Conservation (phyloP, 192 early-diverging fungal species). For the Backusella morwellensis region DNA sequence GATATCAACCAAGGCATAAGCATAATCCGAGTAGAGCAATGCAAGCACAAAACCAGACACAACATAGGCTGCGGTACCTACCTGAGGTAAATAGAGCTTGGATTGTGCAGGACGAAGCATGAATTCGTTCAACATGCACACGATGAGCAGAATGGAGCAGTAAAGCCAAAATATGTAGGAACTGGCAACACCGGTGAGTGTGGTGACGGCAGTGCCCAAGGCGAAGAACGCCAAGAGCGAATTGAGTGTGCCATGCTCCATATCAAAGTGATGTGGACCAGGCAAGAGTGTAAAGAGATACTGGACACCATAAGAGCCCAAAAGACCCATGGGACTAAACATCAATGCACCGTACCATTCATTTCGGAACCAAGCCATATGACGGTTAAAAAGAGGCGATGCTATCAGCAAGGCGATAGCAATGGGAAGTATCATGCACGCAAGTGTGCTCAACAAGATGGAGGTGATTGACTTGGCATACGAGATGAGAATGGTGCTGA, state of each 20-base stretch:
- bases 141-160: slow-evolving; percentile 20
- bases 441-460: slow-evolving; percentile 27
- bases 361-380: slow-evolving; percentile 60
- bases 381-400: slow-evolving; percentile 18
- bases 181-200: slow-evolving; percentile 36
- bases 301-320: slow-evolving; percentile 42
- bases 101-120: slow-evolving; percentile 3
- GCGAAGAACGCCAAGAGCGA: slow-evolving; percentile 22
- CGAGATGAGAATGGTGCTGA: slow-evolving; percentile 10
- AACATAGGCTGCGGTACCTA: slow-evolving; percentile 33
- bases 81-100: slow-evolving; percentile 21
- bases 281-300: slow-evolving; percentile 28
- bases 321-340: slow-evolving; percentile 45
- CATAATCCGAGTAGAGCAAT: slow-evolving; percentile 36
- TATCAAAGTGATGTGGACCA: slow-evolving; percentile 33
- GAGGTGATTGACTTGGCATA: slow-evolving; percentile 29
- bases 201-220: slow-evolving; percentile 16
- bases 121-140: slow-evolving; percentile 35
- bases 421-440: slow-evolving; percentile 31
- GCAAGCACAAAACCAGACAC: slow-evolving; percentile 29
- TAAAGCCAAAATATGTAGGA: slow-evolving; percentile 49
- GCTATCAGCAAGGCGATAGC: slow-evolving; percentile 25
- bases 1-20: slow-evolving; percentile 48
- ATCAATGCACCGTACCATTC: slow-evolving; percentile 55
- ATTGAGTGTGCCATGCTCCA: slow-evolving; percentile 33